Conservation (phyloP, 306 rosid genomes). For the Dalbergia oliveri region DNA sequence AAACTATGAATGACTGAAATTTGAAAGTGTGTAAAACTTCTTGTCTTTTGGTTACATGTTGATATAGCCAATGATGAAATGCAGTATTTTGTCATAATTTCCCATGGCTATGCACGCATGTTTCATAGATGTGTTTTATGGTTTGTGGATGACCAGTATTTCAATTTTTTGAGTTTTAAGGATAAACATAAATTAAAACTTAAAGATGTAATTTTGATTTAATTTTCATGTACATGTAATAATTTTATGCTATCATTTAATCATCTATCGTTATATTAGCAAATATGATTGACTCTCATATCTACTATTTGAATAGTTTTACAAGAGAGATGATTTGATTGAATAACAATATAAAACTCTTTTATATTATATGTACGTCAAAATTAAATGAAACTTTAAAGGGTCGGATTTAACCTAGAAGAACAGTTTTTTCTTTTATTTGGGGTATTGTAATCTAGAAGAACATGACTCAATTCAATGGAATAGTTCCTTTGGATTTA, state of each 20-base stretch:
- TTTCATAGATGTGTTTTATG: not conserved
- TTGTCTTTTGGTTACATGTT: not conserved
- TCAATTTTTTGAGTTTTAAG: no score
- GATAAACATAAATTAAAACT: no score
- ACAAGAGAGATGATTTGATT: no score
- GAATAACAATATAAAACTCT: no score
- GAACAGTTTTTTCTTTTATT: no score
- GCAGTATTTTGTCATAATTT: not conserved
- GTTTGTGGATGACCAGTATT: not conserved
- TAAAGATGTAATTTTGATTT: no score
- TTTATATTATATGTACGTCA: not conserved
- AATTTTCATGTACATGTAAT: no score
- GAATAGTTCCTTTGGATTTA: constrained; percentile 9
- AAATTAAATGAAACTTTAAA: not conserved
- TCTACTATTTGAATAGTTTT: no score
- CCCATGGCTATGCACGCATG: not conserved
- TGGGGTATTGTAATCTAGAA: not conserved
- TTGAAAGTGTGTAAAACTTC: not conserved
- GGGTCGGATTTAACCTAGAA: not conserved
- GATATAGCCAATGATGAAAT: constrained; percentile 11
- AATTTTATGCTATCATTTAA: no score
- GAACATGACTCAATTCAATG: constrained; percentile 34
- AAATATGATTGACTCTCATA: no score
- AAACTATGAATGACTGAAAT: not conserved
- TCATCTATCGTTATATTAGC: no score